A percentile compares a stretch with the other conserved stretches of the same genome.
Evolutionary conservation across 1,284 basidiomycete genomes (phyloP).

Genomic region (Mixia osmundae): DNA sequence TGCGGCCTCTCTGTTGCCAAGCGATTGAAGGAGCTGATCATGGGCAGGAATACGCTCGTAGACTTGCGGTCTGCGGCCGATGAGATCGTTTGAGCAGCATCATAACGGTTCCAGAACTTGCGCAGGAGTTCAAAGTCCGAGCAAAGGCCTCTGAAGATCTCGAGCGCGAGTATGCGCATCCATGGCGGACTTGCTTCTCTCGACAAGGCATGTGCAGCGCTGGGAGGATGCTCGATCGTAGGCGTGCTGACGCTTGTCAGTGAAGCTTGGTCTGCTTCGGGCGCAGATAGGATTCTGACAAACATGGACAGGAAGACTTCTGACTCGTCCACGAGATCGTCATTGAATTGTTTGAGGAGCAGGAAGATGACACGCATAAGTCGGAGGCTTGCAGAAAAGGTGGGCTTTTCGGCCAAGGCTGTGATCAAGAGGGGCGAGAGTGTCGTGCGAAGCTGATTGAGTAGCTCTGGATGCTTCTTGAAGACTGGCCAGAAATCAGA

Average conservation of each 20-base stretch:
- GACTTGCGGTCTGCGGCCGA: background rate
- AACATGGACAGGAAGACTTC: slow-evolving; percentile 65
- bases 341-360: slow-evolving; percentile 70
- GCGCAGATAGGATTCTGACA: slow-evolving; percentile 42
- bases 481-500: slow-evolving; percentile 83
- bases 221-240: slow-evolving; percentile 15
- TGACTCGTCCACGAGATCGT: slow-evolving; percentile 50
- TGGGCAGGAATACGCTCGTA: background rate
- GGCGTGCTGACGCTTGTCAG: no score
- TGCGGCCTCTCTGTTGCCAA: slow-evolving; percentile 57
- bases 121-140: slow-evolving; percentile 58
- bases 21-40: background rate
- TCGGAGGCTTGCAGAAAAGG: slow-evolving; percentile 70
- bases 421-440: slow-evolving; percentile 64
- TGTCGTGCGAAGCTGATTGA: slow-evolving; percentile 61
- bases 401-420: slow-evolving; percentile 35
- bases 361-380: slow-evolving; percentile 78
- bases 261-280: slow-evolving; percentile 32
- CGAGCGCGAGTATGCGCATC: slow-evolving; percentile 74
- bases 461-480: slow-evolving; percentile 56
- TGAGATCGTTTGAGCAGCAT: slow-evolving; percentile 24
- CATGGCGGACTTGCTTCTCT: slow-evolving; percentile 32
- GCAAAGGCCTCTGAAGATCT: slow-evolving; percentile 70
- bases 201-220: background rate
- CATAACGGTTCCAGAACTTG: slow-evolving; percentile 56